Conservation (phyloP, 305 asterid genomes). For the Fraxinus latifolia region DNA sequence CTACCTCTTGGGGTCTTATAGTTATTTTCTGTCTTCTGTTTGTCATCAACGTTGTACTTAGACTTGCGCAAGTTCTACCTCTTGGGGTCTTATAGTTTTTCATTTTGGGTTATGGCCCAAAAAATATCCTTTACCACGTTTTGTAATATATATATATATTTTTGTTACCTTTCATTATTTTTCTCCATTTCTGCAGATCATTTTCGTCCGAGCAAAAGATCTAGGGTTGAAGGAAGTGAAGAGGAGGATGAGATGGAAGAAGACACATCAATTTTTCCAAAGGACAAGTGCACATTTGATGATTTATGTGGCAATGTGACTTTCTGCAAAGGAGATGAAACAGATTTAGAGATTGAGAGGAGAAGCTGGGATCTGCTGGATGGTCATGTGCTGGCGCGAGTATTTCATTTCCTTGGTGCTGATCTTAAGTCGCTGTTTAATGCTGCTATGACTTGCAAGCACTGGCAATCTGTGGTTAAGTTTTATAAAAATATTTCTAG, state of each 20-base stretch:
- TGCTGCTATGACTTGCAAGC: conserved; percentile 85
- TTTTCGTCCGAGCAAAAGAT: conserved; percentile 68
- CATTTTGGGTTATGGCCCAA: not conserved
- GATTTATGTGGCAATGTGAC: conserved; percentile 56
- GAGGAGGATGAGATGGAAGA: conserved; percentile 64
- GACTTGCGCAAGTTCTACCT: too few relatives aligned
- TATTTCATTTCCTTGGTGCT: conserved; percentile 88
- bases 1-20: not conserved
- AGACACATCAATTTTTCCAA: conserved; percentile 29
- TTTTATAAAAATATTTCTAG: conserved; percentile 61
- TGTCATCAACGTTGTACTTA: not conserved
- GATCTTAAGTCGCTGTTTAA: conserved; percentile 71
- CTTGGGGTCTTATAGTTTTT: too few relatives aligned
- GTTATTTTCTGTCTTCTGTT: not conserved
- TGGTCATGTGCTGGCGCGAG: conserved; percentile 75
- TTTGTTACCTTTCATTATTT: conserved; percentile 19
- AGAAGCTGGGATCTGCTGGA: conserved; percentile 75
- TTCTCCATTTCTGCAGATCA: conserved; percentile 46
- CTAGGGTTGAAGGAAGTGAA: conserved; percentile 58
- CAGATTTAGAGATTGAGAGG: conserved; percentile 42
- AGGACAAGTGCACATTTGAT: conserved; percentile 60
- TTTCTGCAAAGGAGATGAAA: conserved; percentile 40
- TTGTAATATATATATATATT: not conserved
- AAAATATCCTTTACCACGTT: not conserved
- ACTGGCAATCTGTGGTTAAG: conserved; percentile 72